phyloP scores from a whole-genome alignment of 2,329 filamentous ascomycete genomes.

The Fusarium pseudograminearum region DNA sequence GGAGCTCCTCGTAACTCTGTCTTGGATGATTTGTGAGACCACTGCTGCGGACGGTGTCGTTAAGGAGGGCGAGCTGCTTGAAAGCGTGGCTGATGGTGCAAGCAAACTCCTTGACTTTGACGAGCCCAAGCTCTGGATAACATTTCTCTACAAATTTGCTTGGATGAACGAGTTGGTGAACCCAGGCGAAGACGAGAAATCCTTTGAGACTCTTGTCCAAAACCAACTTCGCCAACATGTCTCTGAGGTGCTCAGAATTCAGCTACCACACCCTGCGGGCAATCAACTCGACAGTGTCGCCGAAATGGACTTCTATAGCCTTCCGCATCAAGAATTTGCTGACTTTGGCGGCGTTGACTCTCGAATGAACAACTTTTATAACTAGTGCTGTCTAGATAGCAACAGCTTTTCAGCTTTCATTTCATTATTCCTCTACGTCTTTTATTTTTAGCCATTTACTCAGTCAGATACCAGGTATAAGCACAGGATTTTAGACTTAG shows the following conservation, averaged over 20 bases:
- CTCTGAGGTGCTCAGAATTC: slow-evolving; percentile 29
- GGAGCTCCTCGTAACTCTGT: slow-evolving; percentile 44
- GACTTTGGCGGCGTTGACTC: slow-evolving; percentile 13
- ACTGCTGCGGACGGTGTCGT: neutral
- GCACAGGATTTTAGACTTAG: neutral
- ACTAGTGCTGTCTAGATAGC: neutral
- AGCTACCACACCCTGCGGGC: slow-evolving; percentile 32
- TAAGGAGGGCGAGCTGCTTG: slow-evolving; percentile 22
- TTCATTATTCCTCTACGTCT: neutral
- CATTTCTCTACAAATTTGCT: slow-evolving; percentile 37
- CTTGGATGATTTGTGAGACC: slow-evolving; percentile 43
- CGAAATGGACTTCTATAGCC: slow-evolving; percentile 4
- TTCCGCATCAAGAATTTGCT: slow-evolving; percentile 8
- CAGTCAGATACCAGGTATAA: neutral
- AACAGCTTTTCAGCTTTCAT: neutral
- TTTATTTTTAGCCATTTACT: neutral
- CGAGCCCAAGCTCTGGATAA: slow-evolving; percentile 35
- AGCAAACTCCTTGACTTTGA: slow-evolving; percentile 15
- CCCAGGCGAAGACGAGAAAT: slow-evolving; percentile 32
- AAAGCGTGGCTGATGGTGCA: slow-evolving; percentile 21
- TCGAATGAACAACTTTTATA: slow-evolving; percentile 3
- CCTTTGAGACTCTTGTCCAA: slow-evolving; percentile 35
- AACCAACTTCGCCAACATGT: slow-evolving; percentile 37
- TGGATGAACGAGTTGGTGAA: slow-evolving; percentile 45
- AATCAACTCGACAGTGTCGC: neutral